Conservation (phyloP, 805 yeast genomes). For the Candida krabiensis region DNA sequence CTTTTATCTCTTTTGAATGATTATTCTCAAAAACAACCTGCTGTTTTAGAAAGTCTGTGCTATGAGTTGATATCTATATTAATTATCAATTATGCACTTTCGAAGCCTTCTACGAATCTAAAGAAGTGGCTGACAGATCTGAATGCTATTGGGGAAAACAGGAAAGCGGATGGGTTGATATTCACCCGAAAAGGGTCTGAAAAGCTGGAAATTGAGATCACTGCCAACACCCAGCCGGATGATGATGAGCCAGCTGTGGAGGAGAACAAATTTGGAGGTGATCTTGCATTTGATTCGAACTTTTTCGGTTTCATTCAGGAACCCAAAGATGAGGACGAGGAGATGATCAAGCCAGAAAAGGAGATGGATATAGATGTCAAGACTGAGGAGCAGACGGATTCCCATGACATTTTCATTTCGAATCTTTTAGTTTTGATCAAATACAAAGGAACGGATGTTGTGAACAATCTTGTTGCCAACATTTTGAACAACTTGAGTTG, state of each 20-base stretch:
- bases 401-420: slow-evolving; percentile 19
- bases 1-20: slow-evolving; percentile 16
- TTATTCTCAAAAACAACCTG: slow-evolving; percentile 10
- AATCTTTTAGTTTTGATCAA: slow-evolving; percentile 20
- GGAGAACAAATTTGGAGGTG: slow-evolving; percentile 15
- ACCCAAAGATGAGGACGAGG: slow-evolving; percentile 20
- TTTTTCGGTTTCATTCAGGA: slow-evolving; percentile 33
- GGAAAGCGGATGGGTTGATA: slow-evolving; percentile 10
- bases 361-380: slow-evolving; percentile 5
- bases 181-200: slow-evolving; percentile 22
- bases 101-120: slow-evolving; percentile 17
- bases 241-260: slow-evolving; percentile 6
- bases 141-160: slow-evolving; percentile 18
- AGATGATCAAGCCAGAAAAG: slow-evolving; percentile 3
- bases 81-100: slow-evolving; percentile 25
- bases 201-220: slow-evolving; percentile 5
- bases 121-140: slow-evolving; percentile 24
- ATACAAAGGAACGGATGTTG: slow-evolving; percentile 11
- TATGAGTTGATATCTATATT: slow-evolving; percentile 25
- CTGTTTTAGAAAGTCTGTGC: slow-evolving; percentile 15
- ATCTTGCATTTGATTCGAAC: slow-evolving; percentile 24
- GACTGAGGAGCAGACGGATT: slow-evolving; percentile 5
- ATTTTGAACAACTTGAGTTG: slow-evolving; percentile 15
- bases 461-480: slow-evolving; percentile 19
- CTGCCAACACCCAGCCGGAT: slow-evolving; percentile 1